Evolutionary conservation across 2,329 filamentous ascomycete species (phyloP).

Genomic region (Rhynchosporium graminicola): DNA sequence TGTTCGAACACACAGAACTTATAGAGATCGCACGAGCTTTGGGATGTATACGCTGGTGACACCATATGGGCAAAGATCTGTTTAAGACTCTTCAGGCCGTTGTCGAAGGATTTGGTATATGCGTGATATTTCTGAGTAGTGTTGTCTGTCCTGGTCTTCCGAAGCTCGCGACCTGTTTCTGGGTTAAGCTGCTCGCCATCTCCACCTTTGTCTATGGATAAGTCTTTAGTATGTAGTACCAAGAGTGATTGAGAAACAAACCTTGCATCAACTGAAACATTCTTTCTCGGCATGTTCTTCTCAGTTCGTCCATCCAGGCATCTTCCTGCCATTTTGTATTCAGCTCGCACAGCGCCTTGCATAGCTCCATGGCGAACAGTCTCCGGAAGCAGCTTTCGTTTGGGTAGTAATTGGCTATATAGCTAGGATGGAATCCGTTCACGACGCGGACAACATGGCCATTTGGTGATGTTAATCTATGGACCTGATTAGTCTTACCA

Average conservation of each 20-base stretch:
- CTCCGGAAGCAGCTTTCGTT: constrained; percentile 14
- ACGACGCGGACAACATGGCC: constrained; percentile 13
- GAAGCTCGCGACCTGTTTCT: constrained; percentile 5
- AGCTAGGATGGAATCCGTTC: constrained; percentile 15
- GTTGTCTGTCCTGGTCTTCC: constrained; percentile 7
- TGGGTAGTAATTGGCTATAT: constrained; percentile 8
- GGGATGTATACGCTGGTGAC: constrained; percentile 15
- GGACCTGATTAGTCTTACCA: neutral
- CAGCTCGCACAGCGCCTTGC: constrained; percentile 10
- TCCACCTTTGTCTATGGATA: neutral
- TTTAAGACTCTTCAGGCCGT: constrained; percentile 16
- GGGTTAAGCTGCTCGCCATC: neutral
- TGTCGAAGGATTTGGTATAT: constrained; percentile 22
- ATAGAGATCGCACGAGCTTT: constrained; percentile 20
- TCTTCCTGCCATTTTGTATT: constrained; percentile 10
- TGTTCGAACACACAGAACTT: constrained; percentile 1
- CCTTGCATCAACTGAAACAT: neutral
- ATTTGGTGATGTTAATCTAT: constrained; percentile 1
- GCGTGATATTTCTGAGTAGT: constrained; percentile 15
- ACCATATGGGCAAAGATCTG: constrained; percentile 17
- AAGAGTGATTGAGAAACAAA: neutral
- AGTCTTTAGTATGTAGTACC: neutral
- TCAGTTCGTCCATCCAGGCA: constrained; percentile 1
- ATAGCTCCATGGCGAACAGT: constrained; percentile 11
- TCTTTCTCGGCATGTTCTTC: constrained; percentile 9